Base-by-base conservation (phyloP, 2,329 filamentous ascomycete genomes). In the Sphaceloma murrayae region DNA sequence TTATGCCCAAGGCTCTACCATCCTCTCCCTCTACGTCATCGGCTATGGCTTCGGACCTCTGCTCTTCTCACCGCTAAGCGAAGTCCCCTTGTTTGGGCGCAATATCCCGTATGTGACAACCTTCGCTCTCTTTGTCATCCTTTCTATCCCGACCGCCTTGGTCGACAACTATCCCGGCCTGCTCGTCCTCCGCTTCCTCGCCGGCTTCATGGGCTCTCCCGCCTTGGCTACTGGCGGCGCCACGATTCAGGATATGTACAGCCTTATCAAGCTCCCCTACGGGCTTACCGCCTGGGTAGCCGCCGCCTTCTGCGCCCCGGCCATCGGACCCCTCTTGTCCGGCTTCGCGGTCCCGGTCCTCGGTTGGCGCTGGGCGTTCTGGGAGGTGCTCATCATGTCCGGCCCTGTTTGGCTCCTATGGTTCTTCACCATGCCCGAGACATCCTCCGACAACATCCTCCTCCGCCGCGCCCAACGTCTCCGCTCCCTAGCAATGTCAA, bases 91-190 rank as follows among this genome's bases (percentile, higher is more conserved):
- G 34, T 71, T 85, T 42, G 81, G 82, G 1, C 69, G 80, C 5
- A 84, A 79, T 53, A 73, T 75, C 0, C 72, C 80, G 3, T 85
- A 85, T 59, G 72, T 82, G 26, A 58, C 73, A 51, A 80, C 78
- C 8, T 80, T 85, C 64, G 72, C 73, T 46, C 63, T 84, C 21
- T 85, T 83, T 57, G 75, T 81, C 38, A 70, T 84, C 48, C 60
- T 85, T 8, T 75, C 72, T 4, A 70, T 85, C n/a, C 79, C 80
- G 0, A 75, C 78, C 0, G 75, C 78, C 0, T 58, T 84, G 0
- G 75, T 77, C 3, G 60, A 72, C 36, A 81, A 78, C 62, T 81
- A 78, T 43, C 62, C 73, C 0, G 77, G 78, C 0, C 66, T 85
- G 55, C 48, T 85, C 53, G 73, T 80, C 1, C 56, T 68, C 3